A percentile compares a stretch with the other conserved stretches of the same genome.
Conservation (phyloP, 495 filamentous ascomycete species). For the Jackrogersella multiformis region DNA sequence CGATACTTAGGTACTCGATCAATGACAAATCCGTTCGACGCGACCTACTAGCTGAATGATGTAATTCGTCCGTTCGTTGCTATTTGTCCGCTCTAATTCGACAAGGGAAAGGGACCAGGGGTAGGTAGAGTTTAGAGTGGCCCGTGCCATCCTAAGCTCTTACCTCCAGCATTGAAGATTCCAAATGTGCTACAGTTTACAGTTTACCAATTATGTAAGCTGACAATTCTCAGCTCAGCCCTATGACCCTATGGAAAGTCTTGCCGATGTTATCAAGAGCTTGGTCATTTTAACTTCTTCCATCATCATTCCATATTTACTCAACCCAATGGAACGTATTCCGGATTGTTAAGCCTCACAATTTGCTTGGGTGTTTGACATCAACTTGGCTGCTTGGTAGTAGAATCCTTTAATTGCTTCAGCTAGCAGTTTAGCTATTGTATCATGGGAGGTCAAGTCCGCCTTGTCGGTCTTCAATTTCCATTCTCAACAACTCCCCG, state of each 20-base stretch:
- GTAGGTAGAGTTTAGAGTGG: background rate
- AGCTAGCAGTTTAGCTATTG: background rate
- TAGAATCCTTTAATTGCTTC: background rate
- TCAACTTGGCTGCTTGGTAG: too few relatives aligned
- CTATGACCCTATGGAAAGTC: slow-evolving; percentile 1
- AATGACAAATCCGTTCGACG: slow-evolving; percentile 41
- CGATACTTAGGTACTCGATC: background rate
- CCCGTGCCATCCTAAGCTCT: slow-evolving; percentile 28
- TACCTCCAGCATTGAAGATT: slow-evolving; percentile 11
- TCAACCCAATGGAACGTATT: background rate
- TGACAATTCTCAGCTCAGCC: slow-evolving; percentile 18
- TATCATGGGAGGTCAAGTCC: background rate
- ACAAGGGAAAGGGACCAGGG: background rate
- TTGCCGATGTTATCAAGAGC: slow-evolving; percentile 5
- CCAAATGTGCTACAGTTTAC: slow-evolving; percentile 14
- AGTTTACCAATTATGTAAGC: slow-evolving; percentile 13
- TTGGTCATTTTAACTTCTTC: background rate
- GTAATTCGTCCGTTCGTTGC: too few relatives aligned
- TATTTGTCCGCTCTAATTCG: too few relatives aligned
- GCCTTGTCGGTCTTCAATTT: background rate
- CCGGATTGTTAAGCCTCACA: background rate
- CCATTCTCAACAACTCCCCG: background rate
- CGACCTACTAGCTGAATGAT: slow-evolving; percentile 33
- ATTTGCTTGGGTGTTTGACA: background rate
- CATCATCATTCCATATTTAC: background rate